These are phyloP conservation scores for Decorospora gaudefroyi DNA, from an alignment of 2,329 filamentous ascomycete species.

Conservation along the genomic window DNA sequence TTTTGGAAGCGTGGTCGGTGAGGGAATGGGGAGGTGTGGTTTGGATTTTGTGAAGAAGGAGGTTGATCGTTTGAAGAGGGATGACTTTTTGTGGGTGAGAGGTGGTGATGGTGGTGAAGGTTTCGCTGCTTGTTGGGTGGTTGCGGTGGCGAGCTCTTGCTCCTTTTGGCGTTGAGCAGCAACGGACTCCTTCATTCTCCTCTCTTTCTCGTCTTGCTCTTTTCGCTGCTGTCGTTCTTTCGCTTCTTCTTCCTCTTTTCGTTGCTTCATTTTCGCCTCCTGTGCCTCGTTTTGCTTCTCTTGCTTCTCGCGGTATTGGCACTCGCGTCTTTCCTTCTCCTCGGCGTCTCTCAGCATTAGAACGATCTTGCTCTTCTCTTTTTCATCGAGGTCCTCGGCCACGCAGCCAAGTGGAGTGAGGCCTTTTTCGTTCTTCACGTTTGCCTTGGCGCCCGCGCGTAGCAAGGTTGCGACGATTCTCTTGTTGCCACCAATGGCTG, in stretches of 20 bases:
- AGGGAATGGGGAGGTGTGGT: neutral
- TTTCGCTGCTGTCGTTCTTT: constrained; percentile 1
- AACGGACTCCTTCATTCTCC: neutral
- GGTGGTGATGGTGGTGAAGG: constrained; percentile 5
- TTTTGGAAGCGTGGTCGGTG: constrained; percentile 11
- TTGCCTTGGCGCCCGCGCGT: constrained; percentile 26
- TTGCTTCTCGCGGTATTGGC: too few species aligned
- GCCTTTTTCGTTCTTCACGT: constrained; percentile 21
- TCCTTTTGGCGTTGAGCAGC: neutral
- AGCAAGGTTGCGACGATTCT: constrained; percentile 22
- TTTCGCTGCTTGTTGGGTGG: constrained; percentile 1
- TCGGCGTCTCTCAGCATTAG: constrained; percentile 27
- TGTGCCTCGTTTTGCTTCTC: constrained; percentile 6
- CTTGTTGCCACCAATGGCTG: constrained; percentile 22
- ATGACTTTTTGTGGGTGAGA: constrained; percentile 1
- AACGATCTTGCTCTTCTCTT: constrained; percentile 27
- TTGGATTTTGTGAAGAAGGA: constrained; percentile 13
- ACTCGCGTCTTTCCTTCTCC: constrained; percentile 16
- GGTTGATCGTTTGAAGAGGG: constrained; percentile 17
- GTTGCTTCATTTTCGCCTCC: constrained; percentile 15
- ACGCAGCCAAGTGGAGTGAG: constrained; percentile 24
- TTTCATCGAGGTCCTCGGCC: constrained; percentile 16
- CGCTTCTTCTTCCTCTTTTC: constrained; percentile 12
- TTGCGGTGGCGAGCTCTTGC: neutral
- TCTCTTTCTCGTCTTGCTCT: constrained; percentile 6